phyloP scores from a whole-genome alignment of 352 stramenopile genomes.

The Halophytophthora polymorphica region DNA sequence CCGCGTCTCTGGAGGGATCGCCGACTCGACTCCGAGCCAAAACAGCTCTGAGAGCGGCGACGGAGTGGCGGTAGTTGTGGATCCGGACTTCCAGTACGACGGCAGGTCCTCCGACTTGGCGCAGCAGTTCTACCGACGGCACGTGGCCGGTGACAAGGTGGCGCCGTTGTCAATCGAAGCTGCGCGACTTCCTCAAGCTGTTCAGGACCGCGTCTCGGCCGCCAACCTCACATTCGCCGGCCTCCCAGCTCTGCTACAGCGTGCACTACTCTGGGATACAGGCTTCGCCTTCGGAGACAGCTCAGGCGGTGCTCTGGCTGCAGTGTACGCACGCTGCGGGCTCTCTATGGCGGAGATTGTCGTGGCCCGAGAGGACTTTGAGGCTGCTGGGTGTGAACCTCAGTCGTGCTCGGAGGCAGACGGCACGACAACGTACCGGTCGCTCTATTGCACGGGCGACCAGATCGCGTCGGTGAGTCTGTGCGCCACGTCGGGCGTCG shows the following conservation, averaged over 20 bases:
- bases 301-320: conserved; percentile 8
- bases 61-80: conserved; percentile 10
- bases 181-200: conserved; percentile 8
- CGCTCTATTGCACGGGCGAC: neutral
- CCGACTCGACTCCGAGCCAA: conserved; percentile 1
- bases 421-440: neutral
- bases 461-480: neutral
- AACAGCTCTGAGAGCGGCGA: conserved; percentile 8
- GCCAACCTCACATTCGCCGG: conserved; percentile 19
- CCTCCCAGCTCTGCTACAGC: conserved; percentile 24
- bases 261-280: conserved; percentile 35
- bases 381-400: conserved; percentile 16
- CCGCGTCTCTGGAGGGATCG: neutral
- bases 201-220: conserved; percentile 17
- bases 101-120: conserved; percentile 28
- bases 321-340: conserved; percentile 26
- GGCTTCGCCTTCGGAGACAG: conserved; percentile 20
- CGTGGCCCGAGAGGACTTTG: conserved; percentile 11
- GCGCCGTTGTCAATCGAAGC: neutral
- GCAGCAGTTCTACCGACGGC: conserved; percentile 31
- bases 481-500: conserved; percentile 12
- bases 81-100: conserved; percentile 19
- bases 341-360: conserved; percentile 36
- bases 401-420: neutral
- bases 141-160: conserved; percentile 10